Conservation (phyloP, 2,329 filamentous ascomycete genomes). For the Colletotrichum euphorbiae region DNA sequence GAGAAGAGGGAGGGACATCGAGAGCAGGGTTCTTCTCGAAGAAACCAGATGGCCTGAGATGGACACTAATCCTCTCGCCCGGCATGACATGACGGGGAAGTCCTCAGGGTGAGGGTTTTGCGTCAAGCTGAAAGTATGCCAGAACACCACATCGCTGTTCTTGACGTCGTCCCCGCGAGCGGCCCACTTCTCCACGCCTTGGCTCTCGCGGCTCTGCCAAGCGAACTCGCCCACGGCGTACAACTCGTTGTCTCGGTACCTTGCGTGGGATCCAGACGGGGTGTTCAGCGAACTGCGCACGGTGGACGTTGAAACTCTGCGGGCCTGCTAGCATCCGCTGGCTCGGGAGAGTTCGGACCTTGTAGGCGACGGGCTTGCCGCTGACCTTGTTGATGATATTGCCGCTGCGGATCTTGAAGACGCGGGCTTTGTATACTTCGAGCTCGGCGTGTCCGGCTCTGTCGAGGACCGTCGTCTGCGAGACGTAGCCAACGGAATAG, state of each 20-base stretch:
- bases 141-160: conserved; percentile 68
- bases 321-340: conserved; percentile 61
- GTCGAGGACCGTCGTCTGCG: neutral
- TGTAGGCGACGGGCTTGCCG: conserved; percentile 65
- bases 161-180: conserved; percentile 63
- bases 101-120: conserved; percentile 67
- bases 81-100: conserved; percentile 72
- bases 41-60: conserved; percentile 62
- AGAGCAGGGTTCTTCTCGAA: conserved; percentile 63
- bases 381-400: conserved; percentile 64
- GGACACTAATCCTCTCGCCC: conserved; percentile 63
- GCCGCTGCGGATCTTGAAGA: conserved; percentile 70
- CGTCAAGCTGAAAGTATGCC: conserved; percentile 66
- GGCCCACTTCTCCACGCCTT: conserved; percentile 60
- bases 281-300: conserved; percentile 69
- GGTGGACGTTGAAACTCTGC: conserved; percentile 66
- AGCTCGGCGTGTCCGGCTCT: conserved; percentile 59
- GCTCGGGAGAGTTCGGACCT: conserved; percentile 62
- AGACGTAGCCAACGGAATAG: neutral
- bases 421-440: conserved; percentile 59
- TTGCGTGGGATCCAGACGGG: conserved; percentile 68
- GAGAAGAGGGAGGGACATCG: conserved; percentile 41
- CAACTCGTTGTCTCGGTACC: conserved; percentile 69
- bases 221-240: conserved; percentile 71
- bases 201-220: conserved; percentile 67